phyloP scores from a whole-genome alignment of 2,329 filamentous ascomycete genomes.

The Aphanoascus verrucosus region DNA sequence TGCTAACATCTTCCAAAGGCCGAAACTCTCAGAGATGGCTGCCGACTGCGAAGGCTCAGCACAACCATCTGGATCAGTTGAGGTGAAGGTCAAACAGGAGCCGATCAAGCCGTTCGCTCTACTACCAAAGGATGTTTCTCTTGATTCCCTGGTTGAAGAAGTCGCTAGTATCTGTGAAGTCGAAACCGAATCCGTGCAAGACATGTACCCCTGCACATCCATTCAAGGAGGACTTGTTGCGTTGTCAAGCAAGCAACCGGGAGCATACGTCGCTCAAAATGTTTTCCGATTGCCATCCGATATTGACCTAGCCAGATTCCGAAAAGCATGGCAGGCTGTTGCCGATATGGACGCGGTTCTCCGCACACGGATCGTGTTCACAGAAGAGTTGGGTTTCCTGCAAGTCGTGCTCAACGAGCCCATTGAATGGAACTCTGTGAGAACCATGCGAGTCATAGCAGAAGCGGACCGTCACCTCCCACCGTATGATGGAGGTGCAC shows the following conservation, averaged over 20 bases:
- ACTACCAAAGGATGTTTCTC: conserved; percentile 19
- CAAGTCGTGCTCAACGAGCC: conserved; percentile 23
- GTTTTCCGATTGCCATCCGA: conserved; percentile 23
- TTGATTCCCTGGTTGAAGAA: conserved; percentile 17
- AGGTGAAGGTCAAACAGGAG: conserved; percentile 3
- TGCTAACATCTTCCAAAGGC: conserved; percentile 36
- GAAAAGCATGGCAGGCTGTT: conserved; percentile 30
- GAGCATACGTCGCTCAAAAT: conserved; percentile 34
- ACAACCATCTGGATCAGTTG: conserved; percentile 8
- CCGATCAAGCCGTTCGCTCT: conserved; percentile 23
- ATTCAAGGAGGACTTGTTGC: conserved; percentile 36
- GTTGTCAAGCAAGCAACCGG: conserved; percentile 28
- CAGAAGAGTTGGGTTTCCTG: conserved; percentile 19
- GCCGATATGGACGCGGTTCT: conserved; percentile 30
- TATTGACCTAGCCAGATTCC: conserved; percentile 29
- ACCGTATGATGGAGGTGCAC: conserved; percentile 23
- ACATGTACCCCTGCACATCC: conserved; percentile 34
- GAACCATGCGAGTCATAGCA: conserved; percentile 11
- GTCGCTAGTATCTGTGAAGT: conserved; percentile 18
- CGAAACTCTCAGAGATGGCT: conserved; percentile 37
- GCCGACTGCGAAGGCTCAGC: conserved; percentile 9
- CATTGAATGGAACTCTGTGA: conserved; percentile 17
- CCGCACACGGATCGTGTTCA: conserved; percentile 31
- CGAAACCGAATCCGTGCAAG: conserved; percentile 23
- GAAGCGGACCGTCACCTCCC: conserved; percentile 13